Percentiles rank a stretch among this genome's conserved stretches.
Conservation (phyloP, 305 asterid genomes). For the Stenogyne calaminthoides region DNA sequence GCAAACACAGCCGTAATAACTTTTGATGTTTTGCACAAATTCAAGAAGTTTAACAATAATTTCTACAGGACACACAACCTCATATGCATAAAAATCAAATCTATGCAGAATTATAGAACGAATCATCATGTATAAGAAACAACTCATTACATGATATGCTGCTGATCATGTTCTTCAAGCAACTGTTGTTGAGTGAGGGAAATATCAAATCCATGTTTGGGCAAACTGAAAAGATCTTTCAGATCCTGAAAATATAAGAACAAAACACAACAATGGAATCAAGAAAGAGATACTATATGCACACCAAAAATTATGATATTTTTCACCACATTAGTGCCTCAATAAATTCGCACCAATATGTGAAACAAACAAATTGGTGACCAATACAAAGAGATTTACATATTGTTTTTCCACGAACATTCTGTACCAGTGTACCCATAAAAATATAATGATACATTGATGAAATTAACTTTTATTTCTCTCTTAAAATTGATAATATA, state of each 20-base stretch:
- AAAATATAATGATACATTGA: not conserved
- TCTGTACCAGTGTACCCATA: not conserved
- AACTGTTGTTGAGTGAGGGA: constrained; percentile 87
- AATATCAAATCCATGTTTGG: constrained; percentile 80
- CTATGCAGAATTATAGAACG: not conserved
- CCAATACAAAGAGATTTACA: not conserved
- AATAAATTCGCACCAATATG: not conserved
- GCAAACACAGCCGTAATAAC: no score
- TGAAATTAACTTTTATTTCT: not conserved
- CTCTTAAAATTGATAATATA: not conserved
- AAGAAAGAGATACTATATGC: constrained; percentile 14
- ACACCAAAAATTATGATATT: not conserved
- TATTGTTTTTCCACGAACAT: not conserved
- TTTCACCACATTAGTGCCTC: not conserved
- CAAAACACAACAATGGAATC: constrained; percentile 9
- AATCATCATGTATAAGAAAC: not conserved
- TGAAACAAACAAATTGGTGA: not conserved
- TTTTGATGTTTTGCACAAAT: not conserved
- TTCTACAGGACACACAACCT: constrained; percentile 1
- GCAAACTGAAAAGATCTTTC: constrained; percentile 78
- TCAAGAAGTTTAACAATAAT: not conserved
- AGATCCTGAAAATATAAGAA: constrained; percentile 64
- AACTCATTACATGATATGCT: constrained; percentile 63
- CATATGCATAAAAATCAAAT: not conserved
- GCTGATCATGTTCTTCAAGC: constrained; percentile 87